Percentiles rank a stretch among this genome's conserved stretches.
Evolutionary conservation across 129 eudicot genomes (phyloP).

Genomic region (Logfia minima): DNA sequence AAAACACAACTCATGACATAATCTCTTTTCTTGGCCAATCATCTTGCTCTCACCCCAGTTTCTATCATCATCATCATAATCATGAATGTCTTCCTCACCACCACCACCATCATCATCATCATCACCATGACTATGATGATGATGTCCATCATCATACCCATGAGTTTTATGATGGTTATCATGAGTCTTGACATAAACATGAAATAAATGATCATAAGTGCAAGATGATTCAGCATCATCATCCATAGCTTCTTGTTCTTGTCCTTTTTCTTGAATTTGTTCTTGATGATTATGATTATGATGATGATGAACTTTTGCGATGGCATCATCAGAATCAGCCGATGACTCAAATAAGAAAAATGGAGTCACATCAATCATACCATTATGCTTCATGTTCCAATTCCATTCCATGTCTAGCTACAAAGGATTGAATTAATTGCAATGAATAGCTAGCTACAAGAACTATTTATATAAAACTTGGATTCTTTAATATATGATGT

Average conservation of each 20-base stretch:
- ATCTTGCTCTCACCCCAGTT: slow-evolving; percentile 40
- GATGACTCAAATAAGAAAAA: slow-evolving; percentile 33
- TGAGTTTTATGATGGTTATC: not conserved
- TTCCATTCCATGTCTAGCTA: slow-evolving; percentile 24
- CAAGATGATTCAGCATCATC: slow-evolving; percentile 36
- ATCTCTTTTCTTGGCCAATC: slow-evolving; percentile 28
- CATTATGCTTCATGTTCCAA: slow-evolving; percentile 31
- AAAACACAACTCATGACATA: slow-evolving; percentile 20
- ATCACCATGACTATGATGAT: slow-evolving; percentile 24
- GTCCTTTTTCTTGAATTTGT: not conserved
- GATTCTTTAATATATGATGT: slow-evolving; percentile 19
- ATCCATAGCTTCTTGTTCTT: slow-evolving; percentile 26
- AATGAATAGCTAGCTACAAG: slow-evolving; percentile 2
- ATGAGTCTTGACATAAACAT: slow-evolving; percentile 20
- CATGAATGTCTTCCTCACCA: slow-evolving; percentile 7
- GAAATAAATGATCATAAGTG: slow-evolving; percentile 28
- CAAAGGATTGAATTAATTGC: slow-evolving; percentile 3
- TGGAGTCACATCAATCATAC: slow-evolving; percentile 32
- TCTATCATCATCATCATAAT: slow-evolving; percentile 14
- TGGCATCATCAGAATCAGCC: slow-evolving; percentile 41
- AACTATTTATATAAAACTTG: slow-evolving; percentile 11
- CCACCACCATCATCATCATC: slow-evolving; percentile 4
- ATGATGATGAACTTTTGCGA: not conserved
- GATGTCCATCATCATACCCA: slow-evolving; percentile 15
- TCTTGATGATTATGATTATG: not conserved